Conservation (phyloP, 345 rosid species). For the Brassica rapa region DNA sequence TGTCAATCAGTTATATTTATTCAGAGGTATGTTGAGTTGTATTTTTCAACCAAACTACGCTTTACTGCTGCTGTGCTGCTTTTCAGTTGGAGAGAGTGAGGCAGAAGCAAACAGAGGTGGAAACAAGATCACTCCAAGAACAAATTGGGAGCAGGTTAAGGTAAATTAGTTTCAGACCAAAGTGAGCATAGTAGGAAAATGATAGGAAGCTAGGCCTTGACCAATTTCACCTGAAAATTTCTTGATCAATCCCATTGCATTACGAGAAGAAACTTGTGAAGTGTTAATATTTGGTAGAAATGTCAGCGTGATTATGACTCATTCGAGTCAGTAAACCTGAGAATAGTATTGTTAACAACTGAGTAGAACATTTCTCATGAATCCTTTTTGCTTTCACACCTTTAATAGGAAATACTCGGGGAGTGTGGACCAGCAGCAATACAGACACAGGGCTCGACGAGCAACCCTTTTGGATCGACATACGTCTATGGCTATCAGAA, state of each 20-base stretch:
- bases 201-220: conserved; percentile 16
- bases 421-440: conserved; percentile 97
- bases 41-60: neutral
- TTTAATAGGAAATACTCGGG: conserved; percentile 80
- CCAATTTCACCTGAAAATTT: no score
- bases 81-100: conserved; percentile 51
- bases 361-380: neutral
- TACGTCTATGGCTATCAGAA: conserved; percentile 94
- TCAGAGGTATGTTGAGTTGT: neutral
- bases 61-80: conserved; percentile 14
- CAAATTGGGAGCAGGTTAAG: conserved; percentile 98
- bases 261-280: neutral
- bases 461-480: conserved; percentile 96
- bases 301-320: neutral
- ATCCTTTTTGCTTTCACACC: neutral
- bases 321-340: neutral
- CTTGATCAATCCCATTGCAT: neutral
- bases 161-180: conserved; percentile 43
- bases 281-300: neutral
- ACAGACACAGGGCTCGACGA: conserved; percentile 91
- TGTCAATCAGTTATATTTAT: conserved; percentile 15
- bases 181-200: neutral
- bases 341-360: neutral
- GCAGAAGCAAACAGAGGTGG: conserved; percentile 55
- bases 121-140: conserved; percentile 74